Base-by-base conservation (phyloP, 768 basidiomycete species). In the Leccinum sublutescens region DNA sequence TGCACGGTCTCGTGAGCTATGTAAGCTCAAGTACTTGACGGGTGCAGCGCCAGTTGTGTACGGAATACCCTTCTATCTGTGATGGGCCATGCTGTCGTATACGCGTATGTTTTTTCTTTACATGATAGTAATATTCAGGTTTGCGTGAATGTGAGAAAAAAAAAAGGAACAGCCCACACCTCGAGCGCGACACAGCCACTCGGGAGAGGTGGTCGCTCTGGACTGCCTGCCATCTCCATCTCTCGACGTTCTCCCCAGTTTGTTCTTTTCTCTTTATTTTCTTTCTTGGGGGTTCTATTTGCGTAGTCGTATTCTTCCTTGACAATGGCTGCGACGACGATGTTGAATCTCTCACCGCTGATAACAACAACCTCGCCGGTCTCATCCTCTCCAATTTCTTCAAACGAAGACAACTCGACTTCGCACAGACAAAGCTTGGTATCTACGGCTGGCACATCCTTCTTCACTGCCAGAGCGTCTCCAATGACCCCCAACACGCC, bases 1-100 rank as follows among this genome's bases (percentile, higher is more conserved):
- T 12, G 91, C 89, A 2, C 77, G 82, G 61, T 85, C 93, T 25
- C 79, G 97, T 63, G 84, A 89, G 23, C 78, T 79, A 19, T 97
- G 95, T 76, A 95, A 95, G 75, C 78, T 99, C 36, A 89, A 86
- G 71, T 98, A 94, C 73, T 78, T 98, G 58, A 98, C 95, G 29
- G 97, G 96, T 2, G 95, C 95, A 1, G 95, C 97, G 12, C 89
- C 94, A 14, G 88, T 99, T 0, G 88, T 95, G 11, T 98, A 98
- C 70, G 97, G 97, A 2, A 89, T 99, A 65, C 97, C 97, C 2
- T 93, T 95, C 67, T 93, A 92, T 73, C 71, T 97, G 60, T 84
- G 71, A 66, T 45, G 11, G 33, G 12, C 8, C 14, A 2, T 14
- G 50, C 31, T 23, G 21, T 19, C 48, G 23, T 31, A n/a, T n/a